phyloP scores from a whole-genome alignment of 306 rosid species.

The Cajanus cajan region DNA sequence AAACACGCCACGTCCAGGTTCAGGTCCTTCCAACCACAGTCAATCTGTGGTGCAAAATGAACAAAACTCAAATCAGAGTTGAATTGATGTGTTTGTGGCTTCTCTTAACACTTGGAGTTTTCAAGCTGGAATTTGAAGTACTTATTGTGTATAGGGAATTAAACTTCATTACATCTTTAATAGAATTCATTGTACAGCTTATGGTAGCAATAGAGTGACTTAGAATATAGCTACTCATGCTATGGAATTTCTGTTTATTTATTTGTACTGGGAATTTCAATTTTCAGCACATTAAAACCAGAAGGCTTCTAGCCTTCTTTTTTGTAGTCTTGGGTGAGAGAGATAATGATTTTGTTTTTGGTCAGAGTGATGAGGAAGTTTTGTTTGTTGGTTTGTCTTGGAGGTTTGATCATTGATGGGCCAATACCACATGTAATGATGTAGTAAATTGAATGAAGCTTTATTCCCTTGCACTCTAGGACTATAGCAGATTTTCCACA shows the following conservation, averaged over 20 bases:
- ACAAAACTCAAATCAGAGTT: constrained; percentile 35
- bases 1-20: constrained; percentile 23
- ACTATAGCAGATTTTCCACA: not conserved
- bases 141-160: constrained; percentile 27
- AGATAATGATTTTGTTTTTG: constrained; percentile 12
- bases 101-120: constrained; percentile 23
- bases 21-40: constrained; percentile 17
- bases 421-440: constrained; percentile 5
- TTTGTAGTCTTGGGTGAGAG: constrained; percentile 41
- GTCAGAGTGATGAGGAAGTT: constrained; percentile 13
- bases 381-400: not conserved
- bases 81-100: constrained; percentile 12
- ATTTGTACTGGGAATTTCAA: not conserved
- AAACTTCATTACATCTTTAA: not conserved
- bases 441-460: not conserved
- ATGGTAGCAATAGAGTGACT: constrained; percentile 29
- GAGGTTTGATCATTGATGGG: constrained; percentile 11
- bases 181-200: constrained; percentile 40
- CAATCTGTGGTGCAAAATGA: constrained; percentile 33
- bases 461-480: constrained; percentile 7
- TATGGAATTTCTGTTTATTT: constrained; percentile 9
- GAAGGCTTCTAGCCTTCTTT: constrained; percentile 26
- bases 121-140: constrained; percentile 22
- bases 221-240: constrained; percentile 32
- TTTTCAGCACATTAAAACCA: constrained; percentile 21